Conservation (phyloP, 306 rosid species). For the Argentina anserina region DNA sequence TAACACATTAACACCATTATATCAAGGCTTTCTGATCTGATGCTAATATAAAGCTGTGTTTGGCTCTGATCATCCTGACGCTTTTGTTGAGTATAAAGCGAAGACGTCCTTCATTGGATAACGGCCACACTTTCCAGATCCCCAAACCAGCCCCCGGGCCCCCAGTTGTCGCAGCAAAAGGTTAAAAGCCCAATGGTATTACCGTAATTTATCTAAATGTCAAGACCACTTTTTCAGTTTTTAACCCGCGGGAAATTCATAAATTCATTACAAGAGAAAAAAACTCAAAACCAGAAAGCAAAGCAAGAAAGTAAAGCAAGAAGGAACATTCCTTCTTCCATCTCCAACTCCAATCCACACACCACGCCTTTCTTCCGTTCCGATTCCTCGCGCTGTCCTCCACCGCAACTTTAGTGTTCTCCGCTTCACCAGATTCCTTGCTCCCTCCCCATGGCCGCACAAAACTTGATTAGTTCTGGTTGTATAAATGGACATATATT, state of each 20-base stretch:
- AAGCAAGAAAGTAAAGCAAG: conserved; percentile 11
- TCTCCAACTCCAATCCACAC: conserved; percentile 21
- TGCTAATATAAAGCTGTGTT: background rate
- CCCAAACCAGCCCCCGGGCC: background rate
- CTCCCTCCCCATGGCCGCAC: conserved; percentile 26
- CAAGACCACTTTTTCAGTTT: background rate
- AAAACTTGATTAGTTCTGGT: background rate
- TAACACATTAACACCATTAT: too few relatives aligned
- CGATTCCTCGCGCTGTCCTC: conserved; percentile 42
- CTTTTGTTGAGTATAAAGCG: background rate
- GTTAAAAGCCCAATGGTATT: background rate
- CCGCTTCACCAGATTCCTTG: conserved; percentile 73
- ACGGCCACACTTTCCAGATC: background rate
- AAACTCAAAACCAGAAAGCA: conserved; percentile 4
- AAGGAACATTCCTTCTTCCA: conserved; percentile 8
- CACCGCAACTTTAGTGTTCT: conserved; percentile 61
- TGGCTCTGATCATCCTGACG: background rate
- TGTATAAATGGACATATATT: background rate
- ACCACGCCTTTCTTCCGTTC: conserved; percentile 9
- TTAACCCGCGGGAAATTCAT: conserved; percentile 24
- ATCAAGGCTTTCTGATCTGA: background rate
- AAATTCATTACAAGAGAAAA: background rate
- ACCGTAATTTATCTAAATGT: background rate
- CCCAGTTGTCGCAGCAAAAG: background rate
- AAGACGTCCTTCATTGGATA: conserved; percentile 2